Percentiles rank a stretch among this genome's conserved stretches.
These are phyloP conservation scores for Nakaseomyces delphensis DNA, from an alignment of 1,139 yeast genomes.

Conservation along the genomic window DNA sequence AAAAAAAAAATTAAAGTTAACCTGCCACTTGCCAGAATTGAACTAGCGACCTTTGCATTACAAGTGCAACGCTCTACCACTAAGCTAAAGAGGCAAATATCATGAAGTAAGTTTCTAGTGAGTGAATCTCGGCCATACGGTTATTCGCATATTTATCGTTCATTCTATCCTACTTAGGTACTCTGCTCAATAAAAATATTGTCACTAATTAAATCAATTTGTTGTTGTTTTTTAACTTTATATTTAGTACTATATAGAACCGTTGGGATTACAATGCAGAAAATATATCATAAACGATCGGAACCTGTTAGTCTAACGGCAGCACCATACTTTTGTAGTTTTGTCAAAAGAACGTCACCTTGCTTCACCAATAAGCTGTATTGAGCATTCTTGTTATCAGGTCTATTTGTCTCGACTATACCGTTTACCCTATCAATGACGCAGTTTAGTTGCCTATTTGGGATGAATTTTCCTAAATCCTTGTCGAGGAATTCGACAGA, in stretches of 20 bases:
- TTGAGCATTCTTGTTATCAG: conserved; percentile 92
- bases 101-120: neutral
- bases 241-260: neutral
- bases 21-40: conserved; percentile 86
- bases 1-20: conserved; percentile 10
- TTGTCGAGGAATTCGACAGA: conserved; percentile 70
- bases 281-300: conserved; percentile 53
- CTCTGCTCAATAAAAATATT: too few relatives aligned
- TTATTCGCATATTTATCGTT: neutral
- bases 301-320: conserved; percentile 94
- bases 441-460: conserved; percentile 88
- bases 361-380: conserved; percentile 82
- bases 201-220: too few relatives aligned
- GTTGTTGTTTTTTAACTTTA: neutral
- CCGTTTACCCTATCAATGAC: conserved; percentile 95
- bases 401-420: conserved; percentile 89
- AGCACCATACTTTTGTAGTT: conserved; percentile 93
- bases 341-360: conserved; percentile 88
- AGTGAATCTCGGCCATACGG: neutral
- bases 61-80: conserved; percentile 96
- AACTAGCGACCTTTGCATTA: conserved; percentile 93
- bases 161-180: too few relatives aligned
- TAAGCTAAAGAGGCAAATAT: conserved; percentile 66
- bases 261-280: too few relatives aligned
- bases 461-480: conserved; percentile 84